Percentiles rank a stretch among this genome's conserved stretches.
phyloP scores from a whole-genome alignment of 176 grass and related monocot species.

The Avena atlantica region DNA sequence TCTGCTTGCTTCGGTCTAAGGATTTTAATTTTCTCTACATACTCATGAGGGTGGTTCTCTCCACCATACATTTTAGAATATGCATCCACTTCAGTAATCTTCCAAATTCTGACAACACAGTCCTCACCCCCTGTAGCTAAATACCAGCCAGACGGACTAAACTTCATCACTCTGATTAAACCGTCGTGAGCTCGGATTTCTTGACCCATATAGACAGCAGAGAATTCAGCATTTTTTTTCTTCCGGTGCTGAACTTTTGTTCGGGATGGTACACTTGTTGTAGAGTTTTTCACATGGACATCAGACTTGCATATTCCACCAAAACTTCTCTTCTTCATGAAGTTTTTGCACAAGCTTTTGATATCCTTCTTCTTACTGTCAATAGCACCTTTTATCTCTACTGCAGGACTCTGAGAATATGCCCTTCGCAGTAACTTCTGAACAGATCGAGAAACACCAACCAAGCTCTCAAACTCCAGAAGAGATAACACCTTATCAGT shows the following conservation, averaged over 20 bases:
- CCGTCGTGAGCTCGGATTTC: conserved; percentile 93
- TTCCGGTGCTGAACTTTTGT: conserved; percentile 64
- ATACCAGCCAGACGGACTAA: conserved; percentile 84
- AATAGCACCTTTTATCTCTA: conserved; percentile 7
- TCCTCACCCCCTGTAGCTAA: conserved; percentile 90
- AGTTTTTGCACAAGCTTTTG: conserved; percentile 66
- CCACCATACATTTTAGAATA: conserved; percentile 44
- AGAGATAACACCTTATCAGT: conserved; percentile 67
- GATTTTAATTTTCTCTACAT: conserved; percentile 49
- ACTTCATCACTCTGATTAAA: conserved; percentile 81
- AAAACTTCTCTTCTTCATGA: conserved; percentile 52
- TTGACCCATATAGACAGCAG: conserved; percentile 77
- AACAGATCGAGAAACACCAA: conserved; percentile 60
- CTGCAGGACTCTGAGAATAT: neutral
- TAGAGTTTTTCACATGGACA: conserved; percentile 51
- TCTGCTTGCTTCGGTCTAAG: conserved; percentile 49
- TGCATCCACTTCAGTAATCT: conserved; percentile 75
- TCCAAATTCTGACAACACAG: conserved; percentile 72
- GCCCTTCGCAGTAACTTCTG: conserved; percentile 48
- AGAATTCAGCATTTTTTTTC: conserved; percentile 76
- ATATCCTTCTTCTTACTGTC: conserved; percentile 47
- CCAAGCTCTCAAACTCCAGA: conserved; percentile 62
- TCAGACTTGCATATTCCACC: conserved; percentile 53
- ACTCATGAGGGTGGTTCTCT: conserved; percentile 41
- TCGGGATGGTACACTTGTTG: conserved; percentile 42